Percentiles rank a stretch among this genome's conserved stretches.
These are phyloP conservation scores for Marchantia polymorpha DNA, from an alignment of 225 moss, liverwort and hornwort genomes.

Conservation along the genomic window DNA sequence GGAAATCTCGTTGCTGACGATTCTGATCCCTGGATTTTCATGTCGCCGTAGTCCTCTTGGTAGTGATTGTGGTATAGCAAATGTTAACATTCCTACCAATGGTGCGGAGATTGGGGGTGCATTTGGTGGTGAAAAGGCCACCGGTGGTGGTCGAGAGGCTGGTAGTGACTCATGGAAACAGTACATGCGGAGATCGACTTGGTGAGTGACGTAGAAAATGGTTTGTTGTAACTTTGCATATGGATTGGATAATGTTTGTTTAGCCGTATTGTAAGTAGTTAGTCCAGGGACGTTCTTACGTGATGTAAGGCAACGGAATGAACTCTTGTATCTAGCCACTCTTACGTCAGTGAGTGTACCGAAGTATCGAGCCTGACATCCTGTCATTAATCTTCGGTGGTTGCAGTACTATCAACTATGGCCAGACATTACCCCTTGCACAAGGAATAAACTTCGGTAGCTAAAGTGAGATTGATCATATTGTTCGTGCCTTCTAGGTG, in stretches of 20 bases:
- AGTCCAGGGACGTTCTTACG: neutral
- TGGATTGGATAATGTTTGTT: too few relatives aligned
- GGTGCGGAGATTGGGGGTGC: conserved; percentile 97
- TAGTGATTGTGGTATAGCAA: conserved; percentile 91
- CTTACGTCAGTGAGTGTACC: too few relatives aligned
- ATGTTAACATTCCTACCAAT: conserved; percentile 90
- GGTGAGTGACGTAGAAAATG: conserved; percentile 37
- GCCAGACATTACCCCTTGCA: conserved; percentile 73
- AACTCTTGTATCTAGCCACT: neutral
- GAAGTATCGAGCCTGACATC: neutral
- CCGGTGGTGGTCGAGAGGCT: conserved; percentile 91
- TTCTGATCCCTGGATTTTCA: neutral
- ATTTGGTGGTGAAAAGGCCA: conserved; percentile 90
- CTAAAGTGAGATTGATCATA: neutral
- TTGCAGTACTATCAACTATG: conserved; percentile 73
- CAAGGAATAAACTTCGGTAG: conserved; percentile 85
- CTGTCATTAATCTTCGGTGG: conserved; percentile 6
- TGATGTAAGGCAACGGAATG: neutral
- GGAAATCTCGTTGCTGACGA: neutral
- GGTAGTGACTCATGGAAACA: conserved; percentile 98
- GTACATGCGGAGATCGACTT: conserved; percentile 87
- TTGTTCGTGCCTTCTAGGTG: neutral
- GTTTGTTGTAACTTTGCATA: too few relatives aligned
- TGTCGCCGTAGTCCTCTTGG: conserved; percentile 57
- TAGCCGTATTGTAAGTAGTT: neutral